Percentiles rank a stretch among this genome's conserved stretches.
phyloP scores from a whole-genome alignment of 176 grass and related monocot genomes.

The Rhynchospora tenuis region DNA sequence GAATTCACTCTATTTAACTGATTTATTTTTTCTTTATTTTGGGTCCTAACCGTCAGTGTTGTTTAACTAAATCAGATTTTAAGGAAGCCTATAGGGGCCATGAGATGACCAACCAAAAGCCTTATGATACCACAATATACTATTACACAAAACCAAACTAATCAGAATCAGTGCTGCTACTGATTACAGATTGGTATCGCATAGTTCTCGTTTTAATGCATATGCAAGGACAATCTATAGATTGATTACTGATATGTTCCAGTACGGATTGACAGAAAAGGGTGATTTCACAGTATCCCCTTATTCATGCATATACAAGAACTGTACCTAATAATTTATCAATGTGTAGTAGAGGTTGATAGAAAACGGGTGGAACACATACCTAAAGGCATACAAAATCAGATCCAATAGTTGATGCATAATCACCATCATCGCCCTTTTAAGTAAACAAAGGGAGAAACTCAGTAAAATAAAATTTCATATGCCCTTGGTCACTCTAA shows the following conservation, averaged over 20 bases:
- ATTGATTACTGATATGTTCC: neutral
- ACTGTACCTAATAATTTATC: neutral
- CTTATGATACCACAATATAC: neutral
- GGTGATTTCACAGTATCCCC: neutral
- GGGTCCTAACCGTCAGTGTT: neutral
- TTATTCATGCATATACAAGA: neutral
- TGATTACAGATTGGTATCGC: neutral
- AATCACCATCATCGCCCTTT: slow-evolving; percentile 70
- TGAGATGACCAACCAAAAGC: neutral
- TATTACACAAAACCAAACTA: neutral
- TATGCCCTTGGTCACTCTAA: slow-evolving; percentile 53
- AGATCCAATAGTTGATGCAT: slow-evolving; percentile 49
- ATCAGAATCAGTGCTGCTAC: neutral
- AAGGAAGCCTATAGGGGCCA: neutral
- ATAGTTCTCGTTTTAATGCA: neutral
- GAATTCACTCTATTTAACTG: neutral
- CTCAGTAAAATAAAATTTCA: slow-evolving; percentile 84
- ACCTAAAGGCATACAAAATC: slow-evolving; percentile 89
- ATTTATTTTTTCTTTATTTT: neutral
- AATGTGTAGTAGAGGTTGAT: neutral
- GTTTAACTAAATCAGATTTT: neutral
- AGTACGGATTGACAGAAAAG: neutral
- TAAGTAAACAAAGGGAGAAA: slow-evolving; percentile 68
- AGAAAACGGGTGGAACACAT: slow-evolving; percentile 7
- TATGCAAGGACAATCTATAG: neutral